Evolutionary conservation across 2,329 filamentous ascomycete genomes (phyloP).

Genomic region (Hypoxylon sp.): DNA sequence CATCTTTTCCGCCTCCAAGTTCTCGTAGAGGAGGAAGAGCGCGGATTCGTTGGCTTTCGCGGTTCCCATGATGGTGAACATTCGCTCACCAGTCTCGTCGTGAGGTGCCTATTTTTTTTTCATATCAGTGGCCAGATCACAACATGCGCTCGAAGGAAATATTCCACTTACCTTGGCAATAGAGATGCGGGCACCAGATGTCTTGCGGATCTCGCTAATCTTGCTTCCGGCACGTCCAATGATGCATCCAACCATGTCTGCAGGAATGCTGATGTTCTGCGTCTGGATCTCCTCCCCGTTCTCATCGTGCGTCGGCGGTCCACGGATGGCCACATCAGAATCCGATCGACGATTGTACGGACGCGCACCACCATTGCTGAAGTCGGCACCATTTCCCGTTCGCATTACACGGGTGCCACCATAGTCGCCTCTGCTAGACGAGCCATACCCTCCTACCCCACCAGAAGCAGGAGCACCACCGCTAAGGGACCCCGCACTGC

Average conservation of each 20-base stretch:
- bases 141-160: constrained; percentile 27
- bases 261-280: constrained; percentile 99
- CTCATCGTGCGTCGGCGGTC: constrained; percentile 89
- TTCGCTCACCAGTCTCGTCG: constrained; percentile 96
- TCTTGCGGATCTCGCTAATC: constrained; percentile 98
- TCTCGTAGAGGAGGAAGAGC: constrained; percentile 96
- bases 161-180: constrained; percentile 80
- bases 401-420: constrained; percentile 82
- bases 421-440: constrained; percentile 66
- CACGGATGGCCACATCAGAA: constrained; percentile 82
- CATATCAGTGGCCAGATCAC: constrained; percentile 32
- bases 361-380: constrained; percentile 82
- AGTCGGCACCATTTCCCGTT: constrained; percentile 96
- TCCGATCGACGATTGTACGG: constrained; percentile 83
- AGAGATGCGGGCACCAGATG: constrained; percentile 94
- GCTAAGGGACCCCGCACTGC: constrained; percentile 60
- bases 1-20: constrained; percentile 99
- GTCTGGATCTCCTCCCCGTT: constrained; percentile 98
- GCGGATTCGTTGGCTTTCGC: constrained; percentile 95
- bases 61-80: constrained; percentile 99
- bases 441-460: constrained; percentile 61
- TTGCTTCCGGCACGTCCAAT: constrained; percentile 95
- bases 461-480: constrained; percentile 50
- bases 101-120: constrained; percentile 74
- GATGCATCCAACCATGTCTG: constrained; percentile 99